Conservation (phyloP, 2,329 filamentous ascomycete species). For the Torrubiellomyces zombiae region DNA sequence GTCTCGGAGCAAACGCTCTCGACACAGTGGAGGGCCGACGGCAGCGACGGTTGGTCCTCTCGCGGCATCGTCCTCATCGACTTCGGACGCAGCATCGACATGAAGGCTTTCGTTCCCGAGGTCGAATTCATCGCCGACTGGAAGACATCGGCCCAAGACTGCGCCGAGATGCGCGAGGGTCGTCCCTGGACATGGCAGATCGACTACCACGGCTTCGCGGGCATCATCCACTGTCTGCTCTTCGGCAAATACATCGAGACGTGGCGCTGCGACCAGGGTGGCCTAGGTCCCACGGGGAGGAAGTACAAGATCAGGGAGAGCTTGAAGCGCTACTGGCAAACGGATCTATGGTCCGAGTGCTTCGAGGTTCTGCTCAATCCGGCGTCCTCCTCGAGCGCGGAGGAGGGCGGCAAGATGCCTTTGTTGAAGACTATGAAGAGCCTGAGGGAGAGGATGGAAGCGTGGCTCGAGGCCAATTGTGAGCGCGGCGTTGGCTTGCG, state of each 20-base stretch:
- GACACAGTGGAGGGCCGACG: slow-evolving; percentile 54
- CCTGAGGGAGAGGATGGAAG: slow-evolving; percentile 66
- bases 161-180: slow-evolving; percentile 86
- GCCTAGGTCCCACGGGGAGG: slow-evolving; percentile 41
- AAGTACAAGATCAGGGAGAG: slow-evolving; percentile 67
- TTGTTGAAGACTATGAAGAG: slow-evolving; percentile 51
- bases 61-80: slow-evolving; percentile 83
- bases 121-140: slow-evolving; percentile 87
- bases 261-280: slow-evolving; percentile 34
- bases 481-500: slow-evolving; percentile 67
- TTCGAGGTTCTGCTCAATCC: slow-evolving; percentile 85
- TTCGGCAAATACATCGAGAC: slow-evolving; percentile 95
- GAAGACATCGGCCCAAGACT: slow-evolving; percentile 77
- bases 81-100: slow-evolving; percentile 88
- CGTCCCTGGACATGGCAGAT: slow-evolving; percentile 96
- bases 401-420: slow-evolving; percentile 54
- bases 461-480: slow-evolving; percentile 63
- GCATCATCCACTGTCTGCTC: slow-evolving; percentile 71
- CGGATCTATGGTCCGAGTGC: slow-evolving; percentile 68
- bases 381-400: slow-evolving; percentile 42
- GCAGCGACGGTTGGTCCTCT: slow-evolving; percentile 58
- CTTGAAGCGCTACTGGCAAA: slow-evolving; percentile 93
- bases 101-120: slow-evolving; percentile 60
- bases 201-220: slow-evolving; percentile 86
- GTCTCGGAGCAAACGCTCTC: slow-evolving; percentile 29